Base-by-base conservation (phyloP, 179 eudicot species). In the Heliamphora pulchella region DNA sequence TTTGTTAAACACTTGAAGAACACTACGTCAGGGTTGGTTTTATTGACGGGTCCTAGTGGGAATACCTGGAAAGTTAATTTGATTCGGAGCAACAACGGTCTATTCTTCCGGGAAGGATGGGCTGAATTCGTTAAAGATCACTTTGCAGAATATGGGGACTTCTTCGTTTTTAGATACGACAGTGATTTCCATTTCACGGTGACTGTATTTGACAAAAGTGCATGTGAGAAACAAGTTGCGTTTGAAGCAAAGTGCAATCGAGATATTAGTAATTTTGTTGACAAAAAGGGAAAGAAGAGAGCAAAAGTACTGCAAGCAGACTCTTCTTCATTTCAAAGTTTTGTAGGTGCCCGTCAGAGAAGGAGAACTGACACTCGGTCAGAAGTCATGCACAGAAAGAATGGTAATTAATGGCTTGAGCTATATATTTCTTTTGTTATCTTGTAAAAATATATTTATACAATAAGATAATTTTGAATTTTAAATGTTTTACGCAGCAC, bases 171-270 rank as follows among this genome's bases (percentile, higher is more conserved):
- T 83, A 84, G 93, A 83, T 93, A 95, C 62, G 95, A 91, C 77
- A 94, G 98, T 57, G 80, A 91, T 83, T 86, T 86, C 85, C 80
- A 81, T 51, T 95, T 95, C 79, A 85, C 89, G 0, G 91, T 95
- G 79, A 97, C 88, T 82, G 83, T 95, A 70, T 93, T 93, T 78
- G 98, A 95, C 83, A 80, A 86, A 76, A 89, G 88, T 84, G 86
- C 96, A 62, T 95, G 98, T 81, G 98, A 95, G 86, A 95, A 95
- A 86, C 92, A 91, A 78, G 87, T 84, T 82, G 93, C 97, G 41
- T 86, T 90, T 84, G 71, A 73, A 82, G 93, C 95, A 39, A 82
- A 78, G 74, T 91, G 93, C 87, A 91, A 88, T 80, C 92, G 87
- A 85, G 83, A 81, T 80, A 44, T 78, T 13, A 82, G 80, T 48